These are phyloP conservation scores for Bipolaris bicolor DNA, from an alignment of 2,329 filamentous ascomycete genomes.

Conservation along the genomic window DNA sequence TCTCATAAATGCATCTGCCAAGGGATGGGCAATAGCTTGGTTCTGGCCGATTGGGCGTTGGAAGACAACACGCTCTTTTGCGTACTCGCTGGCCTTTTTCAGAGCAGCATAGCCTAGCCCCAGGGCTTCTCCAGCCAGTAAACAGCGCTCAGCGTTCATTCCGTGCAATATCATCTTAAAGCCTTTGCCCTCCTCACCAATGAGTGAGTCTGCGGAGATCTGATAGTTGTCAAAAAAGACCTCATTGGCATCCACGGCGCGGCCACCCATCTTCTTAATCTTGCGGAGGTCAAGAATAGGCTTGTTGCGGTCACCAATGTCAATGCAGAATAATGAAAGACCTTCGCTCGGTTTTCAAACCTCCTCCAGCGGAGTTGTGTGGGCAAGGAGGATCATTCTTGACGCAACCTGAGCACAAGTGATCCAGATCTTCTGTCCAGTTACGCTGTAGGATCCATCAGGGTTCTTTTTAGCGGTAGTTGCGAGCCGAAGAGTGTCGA, in stretches of 20 bases:
- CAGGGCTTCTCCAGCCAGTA: slow-evolving; percentile 74
- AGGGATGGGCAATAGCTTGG: slow-evolving; percentile 64
- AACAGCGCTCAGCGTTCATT: slow-evolving; percentile 58
- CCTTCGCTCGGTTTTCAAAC: slow-evolving; percentile 75
- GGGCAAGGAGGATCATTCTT: slow-evolving; percentile 82
- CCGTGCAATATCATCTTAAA: slow-evolving; percentile 69
- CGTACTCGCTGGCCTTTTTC: slow-evolving; percentile 52
- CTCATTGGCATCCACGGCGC: slow-evolving; percentile 83
- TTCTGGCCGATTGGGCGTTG: slow-evolving; percentile 65
- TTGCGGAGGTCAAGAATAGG: slow-evolving; percentile 69
- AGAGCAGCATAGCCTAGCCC: slow-evolving; percentile 76
- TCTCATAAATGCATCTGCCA: slow-evolving; percentile 65
- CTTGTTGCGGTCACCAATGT: slow-evolving; percentile 54
- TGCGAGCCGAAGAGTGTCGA: slow-evolving; percentile 75
- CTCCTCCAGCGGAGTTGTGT: slow-evolving; percentile 73
- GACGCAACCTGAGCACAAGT: slow-evolving; percentile 81
- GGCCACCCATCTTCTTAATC: slow-evolving; percentile 86
- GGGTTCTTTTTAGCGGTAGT: slow-evolving; percentile 40
- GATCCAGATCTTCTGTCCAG: slow-evolving; percentile 89
- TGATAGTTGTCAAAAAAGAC: slow-evolving; percentile 84
- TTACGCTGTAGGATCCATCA: slow-evolving; percentile 67
- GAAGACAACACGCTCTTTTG: slow-evolving; percentile 60
- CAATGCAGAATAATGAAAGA: slow-evolving; percentile 80
- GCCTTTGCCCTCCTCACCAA: slow-evolving; percentile 75
- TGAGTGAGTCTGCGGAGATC: slow-evolving; percentile 67